These are phyloP conservation scores for Oryza brachyantha DNA, from an alignment of 176 grass and related monocot species.

Conservation along the genomic window DNA sequence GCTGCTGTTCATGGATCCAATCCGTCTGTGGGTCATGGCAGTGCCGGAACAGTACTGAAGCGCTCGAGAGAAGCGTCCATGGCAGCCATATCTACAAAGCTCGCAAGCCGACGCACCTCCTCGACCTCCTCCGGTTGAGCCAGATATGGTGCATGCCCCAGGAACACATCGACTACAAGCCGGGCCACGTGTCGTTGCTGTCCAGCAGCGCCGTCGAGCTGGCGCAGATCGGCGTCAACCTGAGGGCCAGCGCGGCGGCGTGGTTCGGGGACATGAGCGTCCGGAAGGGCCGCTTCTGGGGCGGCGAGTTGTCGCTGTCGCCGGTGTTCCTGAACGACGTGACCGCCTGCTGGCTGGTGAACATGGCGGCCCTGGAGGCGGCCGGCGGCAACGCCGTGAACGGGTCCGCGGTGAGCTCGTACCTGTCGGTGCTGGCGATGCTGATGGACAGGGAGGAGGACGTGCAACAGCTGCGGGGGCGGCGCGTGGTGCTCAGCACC, in stretches of 20 bases:
- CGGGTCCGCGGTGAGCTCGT: background rate
- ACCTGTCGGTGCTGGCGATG: slow-evolving; percentile 1
- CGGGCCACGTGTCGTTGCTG: too few species aligned
- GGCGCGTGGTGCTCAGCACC: background rate
- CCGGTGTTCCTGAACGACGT: background rate
- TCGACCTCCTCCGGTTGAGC: background rate
- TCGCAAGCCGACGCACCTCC: background rate
- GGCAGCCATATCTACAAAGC: too few species aligned
- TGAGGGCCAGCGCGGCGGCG: background rate
- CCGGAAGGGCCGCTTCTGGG: accelerated
- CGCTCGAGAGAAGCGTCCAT: too few species aligned
- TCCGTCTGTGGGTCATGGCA: too few species aligned
- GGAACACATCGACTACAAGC: too few species aligned
- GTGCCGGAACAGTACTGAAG: too few species aligned
- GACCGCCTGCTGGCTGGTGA: background rate
- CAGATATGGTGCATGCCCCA: too few species aligned
- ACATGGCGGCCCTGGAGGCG: slow-evolving; percentile 23
- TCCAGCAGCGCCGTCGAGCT: background rate
- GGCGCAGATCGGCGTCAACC: background rate
- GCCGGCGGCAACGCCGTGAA: accelerated
- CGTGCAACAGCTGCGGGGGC: background rate
- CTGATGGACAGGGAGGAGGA: slow-evolving; percentile 21
- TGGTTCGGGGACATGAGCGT: background rate
- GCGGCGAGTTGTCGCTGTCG: background rate
- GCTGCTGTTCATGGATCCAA: too few species aligned